Evolutionary conservation across 345 rosid genomes (phyloP).

Genomic region (Gossypium stocksii): DNA sequence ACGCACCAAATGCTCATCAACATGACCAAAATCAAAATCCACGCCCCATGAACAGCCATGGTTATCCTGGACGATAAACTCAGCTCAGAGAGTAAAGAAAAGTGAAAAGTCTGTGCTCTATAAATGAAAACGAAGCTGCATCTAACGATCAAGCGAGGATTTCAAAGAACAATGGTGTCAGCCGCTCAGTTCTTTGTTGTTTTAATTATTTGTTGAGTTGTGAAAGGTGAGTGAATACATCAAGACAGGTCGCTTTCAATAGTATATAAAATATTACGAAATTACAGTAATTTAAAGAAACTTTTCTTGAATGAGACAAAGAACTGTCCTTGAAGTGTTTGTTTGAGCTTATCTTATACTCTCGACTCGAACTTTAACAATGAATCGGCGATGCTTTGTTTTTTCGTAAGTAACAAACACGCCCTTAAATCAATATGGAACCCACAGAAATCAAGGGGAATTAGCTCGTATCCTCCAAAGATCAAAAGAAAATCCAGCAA

Average conservation of each 20-base stretch:
- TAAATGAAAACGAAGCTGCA: background rate
- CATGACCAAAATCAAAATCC: slow-evolving; percentile 21
- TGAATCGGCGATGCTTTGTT: background rate
- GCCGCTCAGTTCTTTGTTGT: background rate
- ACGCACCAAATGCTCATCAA: slow-evolving; percentile 19
- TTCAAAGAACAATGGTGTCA: background rate
- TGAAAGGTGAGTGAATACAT: background rate
- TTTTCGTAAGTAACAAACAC: background rate
- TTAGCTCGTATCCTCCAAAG: background rate
- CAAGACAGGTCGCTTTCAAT: background rate
- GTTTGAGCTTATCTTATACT: too few species aligned
- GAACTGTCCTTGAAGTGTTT: too few species aligned
- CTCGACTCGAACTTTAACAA: too few species aligned
- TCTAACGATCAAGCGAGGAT: background rate
- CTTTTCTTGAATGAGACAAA: too few species aligned
- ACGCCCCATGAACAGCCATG: slow-evolving; percentile 29
- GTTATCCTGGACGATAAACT: background rate
- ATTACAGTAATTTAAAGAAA: background rate
- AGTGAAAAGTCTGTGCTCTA: background rate
- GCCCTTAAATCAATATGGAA: background rate
- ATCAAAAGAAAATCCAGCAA: background rate
- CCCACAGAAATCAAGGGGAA: slow-evolving; percentile 5
- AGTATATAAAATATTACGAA: background rate
- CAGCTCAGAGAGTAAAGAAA: too few species aligned
- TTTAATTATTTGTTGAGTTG: background rate